Base-by-base conservation (phyloP, 2,329 filamentous ascomycete genomes). In the Neofusicoccum sp. region DNA sequence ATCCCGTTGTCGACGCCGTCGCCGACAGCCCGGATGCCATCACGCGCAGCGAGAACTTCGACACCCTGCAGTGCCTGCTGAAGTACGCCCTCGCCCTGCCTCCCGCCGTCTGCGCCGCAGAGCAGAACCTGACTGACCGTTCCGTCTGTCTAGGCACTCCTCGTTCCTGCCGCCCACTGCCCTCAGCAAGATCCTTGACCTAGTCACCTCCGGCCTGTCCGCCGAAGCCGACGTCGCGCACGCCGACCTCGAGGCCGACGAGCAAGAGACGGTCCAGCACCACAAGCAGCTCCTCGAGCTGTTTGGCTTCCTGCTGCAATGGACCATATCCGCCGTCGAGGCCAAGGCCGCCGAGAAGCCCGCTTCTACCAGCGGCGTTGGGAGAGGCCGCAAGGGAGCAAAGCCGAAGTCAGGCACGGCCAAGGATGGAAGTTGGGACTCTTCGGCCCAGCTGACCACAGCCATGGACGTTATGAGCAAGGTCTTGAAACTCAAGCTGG, bases 391-490 rank as follows among this genome's bases (percentile, higher is more conserved):
- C 61, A 93, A 90, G 73, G 86, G 86, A 62, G 81, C 89, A 65
- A 97, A 94, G 77, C 80, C 86, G n/a, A 87, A 89, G 64, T 77
- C 85, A 11, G 79, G 73, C n/a, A 69, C 69, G 12, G 71, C 69
- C 69, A 93, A 91, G 73, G 91, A 96, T 66, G 88, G 87, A 56
- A 85, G 79, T 61, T 98, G 94, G 93, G 95, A 99, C 77, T 94
- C 93, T 64, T 89, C 92, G 2, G 81, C 87, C 2, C 95, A 99
- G 76, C 83, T 99, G 31, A 92, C 97, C 76, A 87, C 87, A 9
- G 93, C 94, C 1, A 85, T 99, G 66, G 93, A 97, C 71, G 88
- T 89, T 34, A 98, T 99, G 92, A 94, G 92, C 80, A 97, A 96
- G 76, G 93, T 97, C 54, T 83, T 99, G 77, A 96, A 93, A 77